These are phyloP conservation scores for Hypseocharis bilobata DNA, from an alignment of 441 rosid genomes.

Conservation along the genomic window DNA sequence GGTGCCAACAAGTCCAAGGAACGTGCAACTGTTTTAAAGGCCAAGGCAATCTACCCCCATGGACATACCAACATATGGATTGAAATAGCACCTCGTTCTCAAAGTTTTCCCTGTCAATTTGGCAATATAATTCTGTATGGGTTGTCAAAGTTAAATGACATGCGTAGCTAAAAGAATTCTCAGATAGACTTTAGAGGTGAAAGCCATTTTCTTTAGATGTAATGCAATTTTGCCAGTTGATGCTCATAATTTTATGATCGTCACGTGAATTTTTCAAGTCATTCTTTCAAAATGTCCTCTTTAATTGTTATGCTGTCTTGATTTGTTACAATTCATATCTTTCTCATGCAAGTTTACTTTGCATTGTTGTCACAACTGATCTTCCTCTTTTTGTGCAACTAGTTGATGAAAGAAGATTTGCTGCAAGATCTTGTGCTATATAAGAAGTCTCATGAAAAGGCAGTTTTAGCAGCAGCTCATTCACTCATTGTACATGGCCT, in stretches of 20 bases:
- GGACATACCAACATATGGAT: neutral
- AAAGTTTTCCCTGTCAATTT: neutral
- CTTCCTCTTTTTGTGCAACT: neutral
- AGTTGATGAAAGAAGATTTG: slow-evolving; percentile 94
- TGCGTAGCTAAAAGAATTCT: too few species aligned
- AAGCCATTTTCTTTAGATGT: too few species aligned
- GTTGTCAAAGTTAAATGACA: neutral
- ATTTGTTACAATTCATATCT: neutral
- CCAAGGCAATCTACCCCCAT: slow-evolving; percentile 18
- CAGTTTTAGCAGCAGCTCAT: slow-evolving; percentile 74
- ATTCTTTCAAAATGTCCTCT: too few species aligned
- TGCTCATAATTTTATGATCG: too few species aligned
- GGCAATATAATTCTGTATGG: neutral
- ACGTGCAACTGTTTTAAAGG: neutral
- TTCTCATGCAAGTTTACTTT: slow-evolving; percentile 2
- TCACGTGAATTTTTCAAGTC: too few species aligned
- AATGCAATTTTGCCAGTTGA: too few species aligned
- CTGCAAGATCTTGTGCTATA: slow-evolving; percentile 87
- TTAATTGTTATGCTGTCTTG: neutral
- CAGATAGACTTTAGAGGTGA: too few species aligned
- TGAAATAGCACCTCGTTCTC: neutral
- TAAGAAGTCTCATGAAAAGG: slow-evolving; percentile 81
- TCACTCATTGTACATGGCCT: slow-evolving; percentile 39
- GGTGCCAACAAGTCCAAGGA: slow-evolving; percentile 6
- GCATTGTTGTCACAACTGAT: neutral